These are phyloP conservation scores for Artomyces pyxidatus DNA, from an alignment of 768 basidiomycete species.

Conservation along the genomic window DNA sequence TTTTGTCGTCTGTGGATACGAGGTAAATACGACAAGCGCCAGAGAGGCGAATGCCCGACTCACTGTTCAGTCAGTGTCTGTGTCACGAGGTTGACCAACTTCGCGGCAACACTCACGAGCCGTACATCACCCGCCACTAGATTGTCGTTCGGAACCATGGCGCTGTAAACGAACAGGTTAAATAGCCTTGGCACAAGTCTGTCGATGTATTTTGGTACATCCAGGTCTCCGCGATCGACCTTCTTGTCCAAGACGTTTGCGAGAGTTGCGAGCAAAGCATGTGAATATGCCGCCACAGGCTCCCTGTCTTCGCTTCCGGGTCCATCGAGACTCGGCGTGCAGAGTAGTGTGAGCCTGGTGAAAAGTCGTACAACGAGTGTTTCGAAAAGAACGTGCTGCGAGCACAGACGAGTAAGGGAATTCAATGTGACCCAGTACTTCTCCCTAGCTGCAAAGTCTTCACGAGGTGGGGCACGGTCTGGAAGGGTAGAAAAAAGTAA, in stretches of 20 bases:
- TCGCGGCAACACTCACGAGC: constrained; percentile 52
- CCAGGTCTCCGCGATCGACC: constrained; percentile 40
- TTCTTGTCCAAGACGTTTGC: constrained; percentile 51
- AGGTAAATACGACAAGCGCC: background rate
- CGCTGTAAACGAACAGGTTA: constrained; percentile 46
- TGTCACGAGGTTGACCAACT: constrained; percentile 59
- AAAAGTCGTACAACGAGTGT: constrained; percentile 69
- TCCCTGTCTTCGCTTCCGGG: constrained; percentile 36
- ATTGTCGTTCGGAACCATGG: constrained; percentile 20
- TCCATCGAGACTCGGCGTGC: constrained; percentile 22
- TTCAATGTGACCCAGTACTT: constrained; percentile 61
- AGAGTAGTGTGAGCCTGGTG: constrained; percentile 69
- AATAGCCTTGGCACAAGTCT: constrained; percentile 64
- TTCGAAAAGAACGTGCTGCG: constrained; percentile 74
- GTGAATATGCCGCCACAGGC: constrained; percentile 73
- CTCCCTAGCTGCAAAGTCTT: constrained; percentile 46
- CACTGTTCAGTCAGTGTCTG: constrained; percentile 60
- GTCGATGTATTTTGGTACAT: constrained; percentile 78
- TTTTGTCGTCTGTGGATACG: constrained; percentile 51
- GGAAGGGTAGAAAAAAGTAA: constrained; percentile 72
- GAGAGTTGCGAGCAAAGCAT: constrained; percentile 71
- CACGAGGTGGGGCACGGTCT: constrained; percentile 47
- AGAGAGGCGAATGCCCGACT: constrained; percentile 24
- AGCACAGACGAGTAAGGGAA: constrained; percentile 64
- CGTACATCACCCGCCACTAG: constrained; percentile 37